These are phyloP conservation scores for Euryodendron excelsum DNA, from an alignment of 148 eudicot genomes.

Conservation along the genomic window DNA sequence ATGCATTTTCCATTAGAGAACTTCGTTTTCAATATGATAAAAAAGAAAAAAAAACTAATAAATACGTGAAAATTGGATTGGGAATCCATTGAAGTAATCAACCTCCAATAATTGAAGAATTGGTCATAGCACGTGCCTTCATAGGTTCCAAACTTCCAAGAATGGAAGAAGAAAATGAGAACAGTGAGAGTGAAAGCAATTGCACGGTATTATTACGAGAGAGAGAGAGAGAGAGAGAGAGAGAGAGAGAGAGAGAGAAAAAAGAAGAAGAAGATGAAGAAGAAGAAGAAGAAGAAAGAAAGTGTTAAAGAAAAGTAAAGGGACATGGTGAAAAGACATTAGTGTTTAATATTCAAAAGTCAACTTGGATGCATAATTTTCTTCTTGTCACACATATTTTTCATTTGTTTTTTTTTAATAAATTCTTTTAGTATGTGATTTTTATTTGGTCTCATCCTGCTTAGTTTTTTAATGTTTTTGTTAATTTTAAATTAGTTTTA, in stretches of 20 bases:
- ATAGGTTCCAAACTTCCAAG: background rate
- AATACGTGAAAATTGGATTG: background rate
- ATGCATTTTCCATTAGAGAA: too few relatives aligned
- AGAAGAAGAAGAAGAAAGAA: too few relatives aligned
- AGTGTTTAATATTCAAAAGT: background rate
- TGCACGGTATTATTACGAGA: background rate
- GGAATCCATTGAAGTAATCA: background rate
- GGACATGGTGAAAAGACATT: background rate
- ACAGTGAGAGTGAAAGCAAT: background rate
- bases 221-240: background rate
- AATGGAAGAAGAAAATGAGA: background rate
- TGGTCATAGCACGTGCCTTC: conserved; percentile 2
- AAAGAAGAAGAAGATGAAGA: too few relatives aligned
- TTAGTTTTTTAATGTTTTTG: too few relatives aligned
- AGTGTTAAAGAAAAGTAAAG: too few relatives aligned
- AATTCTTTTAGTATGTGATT: too few relatives aligned
- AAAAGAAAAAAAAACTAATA: background rate
- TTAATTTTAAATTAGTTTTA: too few relatives aligned
- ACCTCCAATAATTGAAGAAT: background rate
- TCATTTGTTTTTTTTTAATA: too few relatives aligned
- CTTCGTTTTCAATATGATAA: background rate
- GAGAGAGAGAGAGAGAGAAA: too few relatives aligned
- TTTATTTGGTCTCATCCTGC: too few relatives aligned
- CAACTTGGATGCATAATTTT: background rate
- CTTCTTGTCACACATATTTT: background rate